A percentile compares a stretch with the other conserved stretches of the same genome.
phyloP scores from a whole-genome alignment of 2,329 filamentous ascomycete genomes.

The Neopestalotiopsis rosae region DNA sequence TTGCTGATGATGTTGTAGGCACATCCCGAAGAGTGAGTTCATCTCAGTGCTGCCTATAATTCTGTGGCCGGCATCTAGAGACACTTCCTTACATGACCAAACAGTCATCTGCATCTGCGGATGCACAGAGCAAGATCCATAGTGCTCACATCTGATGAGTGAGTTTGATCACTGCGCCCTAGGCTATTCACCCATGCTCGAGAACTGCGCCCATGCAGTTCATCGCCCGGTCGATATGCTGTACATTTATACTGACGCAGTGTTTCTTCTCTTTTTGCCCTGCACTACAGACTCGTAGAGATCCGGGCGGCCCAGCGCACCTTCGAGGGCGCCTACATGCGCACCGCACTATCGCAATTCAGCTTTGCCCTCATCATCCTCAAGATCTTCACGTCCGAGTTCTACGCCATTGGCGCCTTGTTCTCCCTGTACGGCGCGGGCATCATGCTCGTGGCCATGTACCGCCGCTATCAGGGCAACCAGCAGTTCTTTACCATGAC shows the following conservation, averaged over 20 bases:
- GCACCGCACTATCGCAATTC: constrained; percentile 93
- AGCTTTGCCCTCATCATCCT: constrained; percentile 93
- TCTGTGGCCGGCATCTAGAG: too few species aligned
- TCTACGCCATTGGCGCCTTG: constrained; percentile 95
- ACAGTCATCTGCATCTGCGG: constrained; percentile 76
- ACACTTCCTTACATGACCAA: background rate
- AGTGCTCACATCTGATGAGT: constrained; percentile 79
- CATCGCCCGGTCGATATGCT: background rate
- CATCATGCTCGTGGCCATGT: constrained; percentile 81
- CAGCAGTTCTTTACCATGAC: constrained; percentile 83
- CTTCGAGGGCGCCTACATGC: constrained; percentile 96
- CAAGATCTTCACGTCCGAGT: constrained; percentile 95
- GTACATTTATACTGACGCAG: background rate
- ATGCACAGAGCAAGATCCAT: constrained; percentile 85
- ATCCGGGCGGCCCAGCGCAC: constrained; percentile 94
- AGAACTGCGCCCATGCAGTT: background rate
- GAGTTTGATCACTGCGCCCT: constrained; percentile 34
- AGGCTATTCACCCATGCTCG: background rate
- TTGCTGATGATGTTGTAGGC: constrained; percentile 28
- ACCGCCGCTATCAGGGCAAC: constrained; percentile 90
- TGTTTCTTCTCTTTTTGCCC: background rate
- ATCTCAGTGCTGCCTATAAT: background rate
- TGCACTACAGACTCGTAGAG: constrained; percentile 72
- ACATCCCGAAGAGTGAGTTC: constrained; percentile 34
- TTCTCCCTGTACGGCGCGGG: constrained; percentile 92